Evolutionary conservation across 805 yeast species (phyloP), one percentile per base, ranked within the genome.

Genomic region (Metschnikowia proteae): DNA sequence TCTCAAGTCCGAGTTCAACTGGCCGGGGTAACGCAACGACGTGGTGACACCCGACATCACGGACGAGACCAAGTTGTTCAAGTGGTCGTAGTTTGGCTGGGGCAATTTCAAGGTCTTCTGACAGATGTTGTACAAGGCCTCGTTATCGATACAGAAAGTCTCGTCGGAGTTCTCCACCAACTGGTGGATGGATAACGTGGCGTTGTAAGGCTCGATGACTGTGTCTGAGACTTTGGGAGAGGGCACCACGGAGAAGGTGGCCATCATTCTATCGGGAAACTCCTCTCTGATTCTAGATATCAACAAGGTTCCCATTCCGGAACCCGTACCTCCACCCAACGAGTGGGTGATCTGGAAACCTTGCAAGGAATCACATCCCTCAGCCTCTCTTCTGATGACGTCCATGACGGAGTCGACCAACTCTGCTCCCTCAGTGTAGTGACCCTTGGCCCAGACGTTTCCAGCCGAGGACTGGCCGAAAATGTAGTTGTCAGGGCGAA

Each of bases 21-120:
- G 96, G 65, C 97, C 96, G 52, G 97, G 97, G 77, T 84, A 90
- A 72, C 97, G 86, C 62, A 90, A 78, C 17, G 96, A 87, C 17
- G 97, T 90, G 47, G 97, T 90, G 49, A 90, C 91, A 73, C 97
- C 97, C 22, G 94, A 84, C 97, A 90, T 90, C 49, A 90, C 97
- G 39, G 89, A 81, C 11, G 96, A 85, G 32, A 90, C 94, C 66
- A 90, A 78, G 59, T 78, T 79, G 73, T 90, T 90, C 63, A 90
- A 78, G 63, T 90, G 92, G 47, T 73, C 76, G 69, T 88, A 87
- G 41, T 82, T 76, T 50, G 97, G 97, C 66, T 81, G 88, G 33
- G 78, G 78, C 61, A 89, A 75, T 71, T 87, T 88, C 68, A 90
- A 78, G 46, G 96, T 89, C 64, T 81, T 83, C 70, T 84, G 90